Percentiles rank a stretch among this genome's conserved stretches.
Evolutionary conservation across 2,329 filamentous ascomycete species (phyloP).

Genomic region (Hypoxylon sp.): DNA sequence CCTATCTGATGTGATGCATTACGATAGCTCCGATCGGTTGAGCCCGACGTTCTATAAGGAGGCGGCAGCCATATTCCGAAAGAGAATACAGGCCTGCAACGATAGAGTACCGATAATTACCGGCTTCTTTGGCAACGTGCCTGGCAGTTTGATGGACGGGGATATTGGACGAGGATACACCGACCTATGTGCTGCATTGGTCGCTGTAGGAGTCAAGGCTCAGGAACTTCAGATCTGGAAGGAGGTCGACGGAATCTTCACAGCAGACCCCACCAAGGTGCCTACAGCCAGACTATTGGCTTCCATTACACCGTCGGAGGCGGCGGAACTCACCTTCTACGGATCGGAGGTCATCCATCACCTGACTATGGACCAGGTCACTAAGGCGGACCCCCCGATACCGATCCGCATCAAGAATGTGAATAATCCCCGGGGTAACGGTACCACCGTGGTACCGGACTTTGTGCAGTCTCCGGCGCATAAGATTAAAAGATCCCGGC

Average conservation of each 20-base stretch:
- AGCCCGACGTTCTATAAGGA: slow-evolving; percentile 77
- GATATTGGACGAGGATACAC: slow-evolving; percentile 96
- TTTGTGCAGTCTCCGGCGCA: slow-evolving; percentile 64
- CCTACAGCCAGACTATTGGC: slow-evolving; percentile 91
- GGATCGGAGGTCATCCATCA: slow-evolving; percentile 98
- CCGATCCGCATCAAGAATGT: slow-evolving; percentile 93
- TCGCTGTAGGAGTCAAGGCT: slow-evolving; percentile 88
- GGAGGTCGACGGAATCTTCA: slow-evolving; percentile 96
- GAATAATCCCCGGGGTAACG: slow-evolving; percentile 82
- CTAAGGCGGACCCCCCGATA: slow-evolving; percentile 81
- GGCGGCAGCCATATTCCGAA: slow-evolving; percentile 69
- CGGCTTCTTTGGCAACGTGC: slow-evolving; percentile 94
- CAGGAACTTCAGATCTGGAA: slow-evolving; percentile 98
- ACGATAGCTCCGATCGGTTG: slow-evolving; percentile 68
- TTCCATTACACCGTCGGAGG: slow-evolving; percentile 92
- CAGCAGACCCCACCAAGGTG: slow-evolving; percentile 83
- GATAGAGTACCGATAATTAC: slow-evolving; percentile 82
- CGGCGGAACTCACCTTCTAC: slow-evolving; percentile 94
- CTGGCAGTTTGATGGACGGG: slow-evolving; percentile 86
- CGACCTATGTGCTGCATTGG: slow-evolving; percentile 91
- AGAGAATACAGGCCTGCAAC: slow-evolving; percentile 73
- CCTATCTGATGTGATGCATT: slow-evolving; percentile 82
- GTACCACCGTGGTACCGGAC: slow-evolving; percentile 87
- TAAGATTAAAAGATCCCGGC: slow-evolving; percentile 67
- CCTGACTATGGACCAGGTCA: slow-evolving; percentile 97